phyloP scores from a whole-genome alignment of 441 rosid species.

The Bruguiera hainesii region DNA sequence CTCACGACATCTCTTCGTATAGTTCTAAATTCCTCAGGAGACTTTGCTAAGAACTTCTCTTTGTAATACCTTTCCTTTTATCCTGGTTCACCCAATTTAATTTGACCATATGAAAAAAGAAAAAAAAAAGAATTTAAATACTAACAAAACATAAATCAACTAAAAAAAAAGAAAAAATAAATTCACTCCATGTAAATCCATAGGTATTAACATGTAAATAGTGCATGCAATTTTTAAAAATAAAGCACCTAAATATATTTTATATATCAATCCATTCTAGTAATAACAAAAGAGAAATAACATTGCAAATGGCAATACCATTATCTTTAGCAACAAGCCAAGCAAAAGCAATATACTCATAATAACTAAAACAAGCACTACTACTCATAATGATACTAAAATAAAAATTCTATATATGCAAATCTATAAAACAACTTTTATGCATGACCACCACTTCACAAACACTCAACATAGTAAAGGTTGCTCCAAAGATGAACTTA shows the following conservation, averaged over 20 bases:
- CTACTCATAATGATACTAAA: no score
- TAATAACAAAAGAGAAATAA: no score
- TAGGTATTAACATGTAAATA: no score
- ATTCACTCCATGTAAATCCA: no score
- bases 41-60: slow-evolving; percentile 65
- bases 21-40: slow-evolving; percentile 63
- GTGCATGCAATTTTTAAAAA: no score
- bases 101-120: slow-evolving; percentile 30
- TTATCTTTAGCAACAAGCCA: no score
- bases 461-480: background rate
- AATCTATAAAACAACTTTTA: background rate
- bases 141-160: background rate
- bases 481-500: background rate
- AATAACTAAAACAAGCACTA: no score
- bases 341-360: no score
- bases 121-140: background rate
- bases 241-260: no score
- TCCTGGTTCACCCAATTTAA: slow-evolving; percentile 77
- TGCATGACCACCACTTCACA: background rate
- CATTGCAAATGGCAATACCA: no score
- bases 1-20: slow-evolving; percentile 88
- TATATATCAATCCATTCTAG: no score
- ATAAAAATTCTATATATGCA: no score
- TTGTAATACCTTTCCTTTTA: slow-evolving; percentile 95
- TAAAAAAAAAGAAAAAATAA: background rate